A percentile compares a stretch with the other conserved stretches of the same genome.
phyloP scores from a whole-genome alignment of 495 filamentous ascomycete genomes.

The Thermothielavioides terrestris region DNA sequence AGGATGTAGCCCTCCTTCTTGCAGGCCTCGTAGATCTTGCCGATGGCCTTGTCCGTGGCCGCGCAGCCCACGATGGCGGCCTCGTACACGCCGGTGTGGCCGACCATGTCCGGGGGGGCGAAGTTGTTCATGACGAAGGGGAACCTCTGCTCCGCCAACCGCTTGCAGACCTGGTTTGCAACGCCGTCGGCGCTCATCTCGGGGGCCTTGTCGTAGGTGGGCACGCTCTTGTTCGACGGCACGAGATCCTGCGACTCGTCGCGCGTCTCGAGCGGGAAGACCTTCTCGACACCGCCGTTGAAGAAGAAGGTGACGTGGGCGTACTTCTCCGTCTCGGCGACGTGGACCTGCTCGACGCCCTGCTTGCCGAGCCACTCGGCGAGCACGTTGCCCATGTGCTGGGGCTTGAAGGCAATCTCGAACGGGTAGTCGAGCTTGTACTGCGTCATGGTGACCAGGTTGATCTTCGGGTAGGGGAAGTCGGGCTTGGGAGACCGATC shows the following conservation, averaged over 20 bases:
- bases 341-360: slow-evolving; percentile 80
- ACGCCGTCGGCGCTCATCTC: slow-evolving; percentile 90
- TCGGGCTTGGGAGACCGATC: slow-evolving; percentile 85
- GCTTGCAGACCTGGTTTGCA: slow-evolving; percentile 75
- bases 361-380: slow-evolving; percentile 92
- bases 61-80: slow-evolving; percentile 81
- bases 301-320: slow-evolving; percentile 99
- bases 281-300: slow-evolving; percentile 97
- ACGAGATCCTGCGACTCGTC: slow-evolving; percentile 51
- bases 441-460: slow-evolving; percentile 94
- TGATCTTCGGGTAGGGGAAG: slow-evolving; percentile 90
- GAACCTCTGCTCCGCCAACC: slow-evolving; percentile 70
- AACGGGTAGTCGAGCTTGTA: slow-evolving; percentile 96
- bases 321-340: slow-evolving; percentile 98
- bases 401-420: slow-evolving; percentile 86
- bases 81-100: slow-evolving; percentile 94
- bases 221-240: slow-evolving; percentile 61
- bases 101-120: slow-evolving; percentile 97
- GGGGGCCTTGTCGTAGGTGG: slow-evolving; percentile 96
- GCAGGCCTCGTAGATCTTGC: slow-evolving; percentile 81
- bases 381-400: slow-evolving; percentile 92
- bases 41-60: slow-evolving; percentile 89
- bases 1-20: slow-evolving; percentile 85
- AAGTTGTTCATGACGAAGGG: slow-evolving; percentile 99
- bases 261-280: slow-evolving; percentile 81